Evolutionary conservation across 257 asterid genomes (phyloP).

Genomic region (Solanum megistacrolobum): DNA sequence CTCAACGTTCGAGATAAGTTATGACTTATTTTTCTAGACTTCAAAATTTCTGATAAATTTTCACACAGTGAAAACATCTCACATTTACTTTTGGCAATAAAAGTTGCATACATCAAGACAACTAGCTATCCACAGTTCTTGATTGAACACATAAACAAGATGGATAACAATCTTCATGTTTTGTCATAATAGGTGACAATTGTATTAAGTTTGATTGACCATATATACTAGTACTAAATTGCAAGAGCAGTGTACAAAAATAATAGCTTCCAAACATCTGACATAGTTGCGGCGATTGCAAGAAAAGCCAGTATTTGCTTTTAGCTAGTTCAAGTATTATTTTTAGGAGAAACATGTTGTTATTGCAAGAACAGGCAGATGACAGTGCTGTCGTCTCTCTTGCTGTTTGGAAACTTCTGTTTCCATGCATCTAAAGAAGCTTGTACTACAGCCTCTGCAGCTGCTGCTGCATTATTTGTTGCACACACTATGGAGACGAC

Average conservation of each 20-base stretch:
- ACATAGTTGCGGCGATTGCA: neutral
- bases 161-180: neutral
- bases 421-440: slow-evolving; percentile 60
- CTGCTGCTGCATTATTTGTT: slow-evolving; percentile 34
- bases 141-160: neutral
- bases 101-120: neutral
- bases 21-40: neutral
- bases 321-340: neutral
- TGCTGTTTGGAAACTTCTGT: slow-evolving; percentile 44
- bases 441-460: slow-evolving; percentile 67
- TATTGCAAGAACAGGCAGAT: slow-evolving; percentile 47
- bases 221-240: neutral
- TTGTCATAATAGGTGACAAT: neutral
- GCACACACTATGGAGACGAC: slow-evolving; percentile 39
- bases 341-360: neutral
- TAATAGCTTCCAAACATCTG: neutral
- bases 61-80: neutral
- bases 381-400: slow-evolving; percentile 71
- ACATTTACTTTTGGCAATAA: neutral
- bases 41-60: neutral
- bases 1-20: neutral
- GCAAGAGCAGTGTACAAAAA: neutral
- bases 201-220: neutral
- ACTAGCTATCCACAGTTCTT: neutral
- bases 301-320: neutral